Evolutionary conservation across 225 moss, liverwort and hornwort genomes (phyloP).

Genomic region (Polytrichum commune): DNA sequence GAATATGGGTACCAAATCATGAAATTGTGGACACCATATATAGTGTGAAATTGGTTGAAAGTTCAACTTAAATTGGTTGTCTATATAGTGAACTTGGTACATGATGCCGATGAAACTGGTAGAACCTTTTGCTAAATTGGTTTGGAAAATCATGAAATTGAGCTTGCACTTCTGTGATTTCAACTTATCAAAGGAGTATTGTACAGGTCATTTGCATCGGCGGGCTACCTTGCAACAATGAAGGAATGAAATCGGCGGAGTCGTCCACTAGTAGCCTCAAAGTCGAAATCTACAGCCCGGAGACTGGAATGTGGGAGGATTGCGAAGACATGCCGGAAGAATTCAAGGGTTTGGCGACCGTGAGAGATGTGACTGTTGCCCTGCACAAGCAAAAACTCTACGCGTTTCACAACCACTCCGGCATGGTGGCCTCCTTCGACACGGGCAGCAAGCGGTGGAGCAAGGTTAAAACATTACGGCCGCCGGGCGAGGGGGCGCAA

Average conservation of each 20-base stretch:
- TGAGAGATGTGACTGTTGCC: slow-evolving; percentile 21
- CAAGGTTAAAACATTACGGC: slow-evolving; percentile 21
- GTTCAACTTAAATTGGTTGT: no score
- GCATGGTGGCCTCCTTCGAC: slow-evolving; percentile 18
- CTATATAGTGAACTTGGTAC: no score
- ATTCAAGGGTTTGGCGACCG: background rate
- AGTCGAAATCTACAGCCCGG: background rate
- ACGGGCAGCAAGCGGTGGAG: slow-evolving; percentile 28
- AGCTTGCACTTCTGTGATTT: no score
- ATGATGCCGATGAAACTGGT: no score
- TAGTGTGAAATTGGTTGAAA: no score
- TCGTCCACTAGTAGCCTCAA: background rate
- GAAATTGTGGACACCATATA: no score
- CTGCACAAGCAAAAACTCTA: slow-evolving; percentile 16
- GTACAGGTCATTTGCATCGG: slow-evolving; percentile 14
- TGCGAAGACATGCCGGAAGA: no score
- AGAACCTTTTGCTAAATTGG: no score
- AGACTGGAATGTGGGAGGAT: no score
- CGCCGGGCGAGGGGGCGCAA: slow-evolving; percentile 10
- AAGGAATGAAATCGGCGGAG: background rate
- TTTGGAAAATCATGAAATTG: no score
- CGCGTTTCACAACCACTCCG: slow-evolving; percentile 35
- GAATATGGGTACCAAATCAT: no score
- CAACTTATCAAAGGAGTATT: no score
- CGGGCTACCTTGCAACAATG: slow-evolving; percentile 16